Conservation (phyloP, 2,329 filamentous ascomycete genomes). For the Colletotrichum theobromicola region DNA sequence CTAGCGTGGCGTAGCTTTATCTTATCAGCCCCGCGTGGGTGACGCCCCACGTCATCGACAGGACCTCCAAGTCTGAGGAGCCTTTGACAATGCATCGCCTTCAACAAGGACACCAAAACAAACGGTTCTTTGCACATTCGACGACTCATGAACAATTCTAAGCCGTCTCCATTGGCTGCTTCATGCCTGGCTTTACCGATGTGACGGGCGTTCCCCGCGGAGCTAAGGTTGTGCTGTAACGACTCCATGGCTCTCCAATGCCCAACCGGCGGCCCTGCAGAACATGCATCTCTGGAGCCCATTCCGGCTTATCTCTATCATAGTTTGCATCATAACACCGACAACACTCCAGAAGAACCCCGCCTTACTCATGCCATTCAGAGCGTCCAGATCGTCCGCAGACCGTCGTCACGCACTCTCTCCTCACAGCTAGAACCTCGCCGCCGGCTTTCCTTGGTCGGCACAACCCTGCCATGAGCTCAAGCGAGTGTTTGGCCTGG, state of each 20-base stretch:
- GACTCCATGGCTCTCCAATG: background rate
- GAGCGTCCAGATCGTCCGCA: background rate
- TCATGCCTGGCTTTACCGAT: background rate
- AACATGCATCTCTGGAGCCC: slow-evolving; percentile 18
- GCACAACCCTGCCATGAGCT: background rate
- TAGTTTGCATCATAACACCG: slow-evolving; percentile 16
- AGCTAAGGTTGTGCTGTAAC: slow-evolving; percentile 1
- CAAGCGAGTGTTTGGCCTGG: background rate
- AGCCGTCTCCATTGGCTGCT: background rate
- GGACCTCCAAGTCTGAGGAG: background rate
- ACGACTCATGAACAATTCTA: slow-evolving; percentile 2
- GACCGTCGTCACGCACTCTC: background rate
- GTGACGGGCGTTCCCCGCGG: slow-evolving; percentile 7
- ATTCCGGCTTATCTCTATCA: slow-evolving; percentile 22
- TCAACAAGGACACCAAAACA: background rate
- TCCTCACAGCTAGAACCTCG: background rate
- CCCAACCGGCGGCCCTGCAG: slow-evolving; percentile 6
- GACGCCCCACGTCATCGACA: slow-evolving; percentile 16
- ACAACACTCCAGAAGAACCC: background rate
- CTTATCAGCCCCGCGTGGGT: slow-evolving; percentile 20
- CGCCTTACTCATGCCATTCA: background rate
- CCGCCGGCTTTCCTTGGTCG: background rate
- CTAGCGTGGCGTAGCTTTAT: slow-evolving; percentile 16
- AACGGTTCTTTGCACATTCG: background rate
- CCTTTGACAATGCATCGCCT: slow-evolving; percentile 3